Percentiles rank a stretch among this genome's conserved stretches.
Evolutionary conservation across 2,329 filamentous ascomycete genomes (phyloP).

Genomic region (Stachybotrys elegans): DNA sequence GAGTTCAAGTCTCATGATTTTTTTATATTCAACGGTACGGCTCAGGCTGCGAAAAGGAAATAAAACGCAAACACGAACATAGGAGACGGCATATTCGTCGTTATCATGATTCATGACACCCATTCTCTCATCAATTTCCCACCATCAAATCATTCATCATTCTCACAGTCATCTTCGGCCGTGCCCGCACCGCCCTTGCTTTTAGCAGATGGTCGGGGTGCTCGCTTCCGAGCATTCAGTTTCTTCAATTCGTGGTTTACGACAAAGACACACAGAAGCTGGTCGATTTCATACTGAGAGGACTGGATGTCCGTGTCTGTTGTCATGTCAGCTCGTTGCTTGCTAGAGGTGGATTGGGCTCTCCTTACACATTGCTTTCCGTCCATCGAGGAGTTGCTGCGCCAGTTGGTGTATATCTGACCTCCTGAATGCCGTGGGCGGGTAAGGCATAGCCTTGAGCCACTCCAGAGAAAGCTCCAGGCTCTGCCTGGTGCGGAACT

Average conservation of each 20-base stretch:
- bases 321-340: background rate
- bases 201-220: conserved; percentile 20
- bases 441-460: conserved; percentile 25
- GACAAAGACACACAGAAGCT: conserved; percentile 27
- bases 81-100: too few relatives aligned
- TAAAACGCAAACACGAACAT: too few relatives aligned
- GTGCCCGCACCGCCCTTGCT: conserved; percentile 12
- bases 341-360: background rate
- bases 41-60: too few relatives aligned
- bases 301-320: conserved; percentile 26
- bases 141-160: conserved; percentile 19
- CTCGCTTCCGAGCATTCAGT: conserved; percentile 27
- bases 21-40: too few relatives aligned
- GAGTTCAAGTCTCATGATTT: conserved; percentile 13
- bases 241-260: conserved; percentile 35
- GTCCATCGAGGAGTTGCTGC: conserved; percentile 26
- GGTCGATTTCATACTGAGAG: conserved; percentile 25
- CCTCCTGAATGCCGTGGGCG: conserved; percentile 18
- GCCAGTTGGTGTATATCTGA: conserved; percentile 20
- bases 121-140: conserved; percentile 1
- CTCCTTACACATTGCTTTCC: conserved; percentile 30
- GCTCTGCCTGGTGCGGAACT: conserved; percentile 35
- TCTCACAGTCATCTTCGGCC: conserved; percentile 18
- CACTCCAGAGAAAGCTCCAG: conserved; percentile 33
- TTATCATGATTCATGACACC: too few relatives aligned